These are phyloP conservation scores for Rhododendron simsii DNA, from an alignment of 148 eudicot species.

Conservation along the genomic window DNA sequence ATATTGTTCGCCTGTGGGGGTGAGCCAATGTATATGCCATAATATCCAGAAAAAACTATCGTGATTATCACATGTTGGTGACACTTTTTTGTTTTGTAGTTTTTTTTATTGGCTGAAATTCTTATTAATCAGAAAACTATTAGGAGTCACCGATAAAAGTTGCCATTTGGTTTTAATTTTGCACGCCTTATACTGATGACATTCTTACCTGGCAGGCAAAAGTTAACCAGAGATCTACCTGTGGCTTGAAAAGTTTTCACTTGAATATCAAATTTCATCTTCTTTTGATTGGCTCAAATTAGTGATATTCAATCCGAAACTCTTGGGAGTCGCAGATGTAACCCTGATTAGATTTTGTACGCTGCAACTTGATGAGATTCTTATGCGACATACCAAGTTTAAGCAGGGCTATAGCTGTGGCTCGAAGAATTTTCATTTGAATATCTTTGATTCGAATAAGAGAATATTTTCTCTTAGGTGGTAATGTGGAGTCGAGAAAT, in stretches of 20 bases:
- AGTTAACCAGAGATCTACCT: neutral
- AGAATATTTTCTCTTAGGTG: slow-evolving; percentile 8
- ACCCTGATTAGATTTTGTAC: neutral
- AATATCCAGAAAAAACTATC: neutral
- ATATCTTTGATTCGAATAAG: neutral
- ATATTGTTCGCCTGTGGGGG: no score
- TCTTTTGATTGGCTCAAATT: neutral
- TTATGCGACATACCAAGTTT: neutral
- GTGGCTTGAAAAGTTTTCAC: neutral
- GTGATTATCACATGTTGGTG: neutral
- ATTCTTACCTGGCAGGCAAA: neutral
- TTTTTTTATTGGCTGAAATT: neutral
- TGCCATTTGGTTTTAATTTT: neutral
- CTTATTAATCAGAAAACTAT: neutral
- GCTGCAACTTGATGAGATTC: neutral
- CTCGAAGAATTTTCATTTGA: neutral
- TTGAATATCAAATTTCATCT: neutral
- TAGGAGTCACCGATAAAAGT: neutral
- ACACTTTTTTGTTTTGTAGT: neutral
- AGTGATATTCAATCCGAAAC: neutral
- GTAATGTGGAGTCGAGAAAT: slow-evolving; percentile 2
- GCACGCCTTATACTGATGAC: neutral
- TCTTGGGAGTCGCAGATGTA: neutral
- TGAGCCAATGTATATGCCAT: neutral
- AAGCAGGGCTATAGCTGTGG: neutral